Base-by-base conservation (phyloP, 768 basidiomycete genomes). In the Cystofilobasidium macerans region DNA sequence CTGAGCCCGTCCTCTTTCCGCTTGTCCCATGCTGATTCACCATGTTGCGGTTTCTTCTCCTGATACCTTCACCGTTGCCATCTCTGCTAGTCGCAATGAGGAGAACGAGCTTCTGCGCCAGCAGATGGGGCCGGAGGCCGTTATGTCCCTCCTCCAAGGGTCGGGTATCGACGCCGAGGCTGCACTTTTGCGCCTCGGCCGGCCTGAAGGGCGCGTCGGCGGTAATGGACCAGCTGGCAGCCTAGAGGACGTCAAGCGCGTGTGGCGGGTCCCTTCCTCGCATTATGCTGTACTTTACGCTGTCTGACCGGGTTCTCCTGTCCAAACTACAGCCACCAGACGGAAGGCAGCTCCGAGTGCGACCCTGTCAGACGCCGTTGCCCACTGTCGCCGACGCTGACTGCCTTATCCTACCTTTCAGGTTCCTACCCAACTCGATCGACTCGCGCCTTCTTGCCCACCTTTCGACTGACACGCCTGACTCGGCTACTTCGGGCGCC, bases 191-290 rank as follows among this genome's bases (percentile, higher is more conserved):
- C 2, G 2, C 5, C 28, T 54, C 28, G 51, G 51, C 3, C 51
- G 51, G 6, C 2, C 32, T 30, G 51, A 32, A 16, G 51, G 51
- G 7, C 51, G 51, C 2, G 16, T 54, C 12, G 28, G 51, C 14
- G 51, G 51, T 1, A 54, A 8, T 16, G 51, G 51, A 3, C 51
- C 51, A 6, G 51, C 51, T 20, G 51, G 51, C 51, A 4, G 51
- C 51, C 30, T 54, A 8, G 51, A 54, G 51, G 51, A 54, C n/a
- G 6, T 54, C 51, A 54, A 54, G 51, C 26, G 51, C 45, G 22
- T 47, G 9, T 47, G 51, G 30, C 32, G 51, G 28, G n/a, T 2
- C 30, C 48, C 12, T 12, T 53, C 48, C 51, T 1, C 16, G 28
- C 28, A 16, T 12, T 13, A 16, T 54, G 51, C 18, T 12, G 28